Base-by-base conservation (phyloP, 306 rosid genomes). In the Rosa lucieae region DNA sequence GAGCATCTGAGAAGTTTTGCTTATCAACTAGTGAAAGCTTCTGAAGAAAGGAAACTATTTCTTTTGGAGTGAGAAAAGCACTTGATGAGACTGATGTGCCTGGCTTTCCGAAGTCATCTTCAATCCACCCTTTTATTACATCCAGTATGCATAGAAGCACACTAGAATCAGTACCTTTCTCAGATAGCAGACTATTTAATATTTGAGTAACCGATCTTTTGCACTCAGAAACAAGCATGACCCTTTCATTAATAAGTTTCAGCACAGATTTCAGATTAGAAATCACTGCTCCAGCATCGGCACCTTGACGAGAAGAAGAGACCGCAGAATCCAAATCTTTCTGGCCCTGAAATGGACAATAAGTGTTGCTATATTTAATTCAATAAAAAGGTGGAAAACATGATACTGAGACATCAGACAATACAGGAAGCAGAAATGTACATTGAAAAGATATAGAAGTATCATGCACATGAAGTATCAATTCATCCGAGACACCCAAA, bases 101-200 rank as follows among this genome's bases (percentile, higher is more conserved):
- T 86, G 90, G 92, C 86, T 86, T 96, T 74, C 88, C 80, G 68
- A 82, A 82, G 82, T 96, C 98, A 73, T 93, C 96, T 82, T 93
- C 99, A 84, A 96, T 82, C 98, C 99, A 96, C 82, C 98, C 97
- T 86, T 91, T 93, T 82, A 93, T 86, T 82, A 96, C 97, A 86
- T 90, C 98, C 81, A 96, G 96, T 87, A 93, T 93, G 96, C 96
- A 93, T 75, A 96, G 92, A 75, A 96, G 92, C 77, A 96, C 97
- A 81, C 94, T 89, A 51, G 96, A 92, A 89, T 96, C 99, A 56
- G 96, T 90, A 78, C 90, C 96, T 82, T 93, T 96, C 90, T 96
- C 99, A 17, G 98, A 87, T 77, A 96, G 94, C 86, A 96, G 85
- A 61, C 91, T 80, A 87, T 89, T 96, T 87, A 96, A 84, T 81